Percentiles rank a stretch among this genome's conserved stretches.
Evolutionary conservation across 2,329 filamentous ascomycete genomes (phyloP).

Genomic region (Microdochium trichocladiopsis): DNA sequence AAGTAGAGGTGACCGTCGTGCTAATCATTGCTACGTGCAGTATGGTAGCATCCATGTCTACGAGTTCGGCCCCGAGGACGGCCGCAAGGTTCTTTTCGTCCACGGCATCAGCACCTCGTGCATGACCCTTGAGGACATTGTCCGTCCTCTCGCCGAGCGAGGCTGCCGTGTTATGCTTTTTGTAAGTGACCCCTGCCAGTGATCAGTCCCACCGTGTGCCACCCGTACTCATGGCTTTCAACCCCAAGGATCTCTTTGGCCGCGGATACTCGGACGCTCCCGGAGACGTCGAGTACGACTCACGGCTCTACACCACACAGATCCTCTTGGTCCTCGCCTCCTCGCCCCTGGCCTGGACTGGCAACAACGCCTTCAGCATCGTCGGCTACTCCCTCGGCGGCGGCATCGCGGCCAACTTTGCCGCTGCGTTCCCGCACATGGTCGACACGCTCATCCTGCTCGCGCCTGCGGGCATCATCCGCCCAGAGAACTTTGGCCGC

Average conservation of each 20-base stretch:
- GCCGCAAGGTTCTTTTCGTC: conserved; percentile 68
- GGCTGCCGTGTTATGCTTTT: conserved; percentile 80
- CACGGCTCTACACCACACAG: conserved; percentile 66
- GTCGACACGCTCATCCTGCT: conserved; percentile 67
- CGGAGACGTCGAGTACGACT: conserved; percentile 61
- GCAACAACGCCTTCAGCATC: conserved; percentile 50
- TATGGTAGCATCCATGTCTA: conserved; percentile 74
- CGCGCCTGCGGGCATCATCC: conserved; percentile 71
- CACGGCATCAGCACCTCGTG: conserved; percentile 83
- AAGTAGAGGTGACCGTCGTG: conserved; percentile 3
- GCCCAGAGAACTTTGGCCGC: conserved; percentile 43
- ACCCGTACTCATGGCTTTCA: conserved; percentile 2
- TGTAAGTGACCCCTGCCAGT: conserved; percentile 31
- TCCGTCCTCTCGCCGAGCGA: conserved; percentile 56
- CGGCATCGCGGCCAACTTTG: conserved; percentile 68
- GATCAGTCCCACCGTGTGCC: no score
- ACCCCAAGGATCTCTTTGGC: conserved; percentile 55
- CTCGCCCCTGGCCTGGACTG: conserved; percentile 62
- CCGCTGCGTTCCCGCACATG: conserved; percentile 63
- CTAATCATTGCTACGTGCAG: no score
- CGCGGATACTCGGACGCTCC: conserved; percentile 61
- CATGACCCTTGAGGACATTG: conserved; percentile 62
- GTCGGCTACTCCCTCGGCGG: conserved; percentile 81
- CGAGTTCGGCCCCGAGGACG: conserved; percentile 71
- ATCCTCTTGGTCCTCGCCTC: conserved; percentile 65